Evolutionary conservation across 2,329 filamentous ascomycete genomes (phyloP).

Genomic region (Xylariaceae sp.): DNA sequence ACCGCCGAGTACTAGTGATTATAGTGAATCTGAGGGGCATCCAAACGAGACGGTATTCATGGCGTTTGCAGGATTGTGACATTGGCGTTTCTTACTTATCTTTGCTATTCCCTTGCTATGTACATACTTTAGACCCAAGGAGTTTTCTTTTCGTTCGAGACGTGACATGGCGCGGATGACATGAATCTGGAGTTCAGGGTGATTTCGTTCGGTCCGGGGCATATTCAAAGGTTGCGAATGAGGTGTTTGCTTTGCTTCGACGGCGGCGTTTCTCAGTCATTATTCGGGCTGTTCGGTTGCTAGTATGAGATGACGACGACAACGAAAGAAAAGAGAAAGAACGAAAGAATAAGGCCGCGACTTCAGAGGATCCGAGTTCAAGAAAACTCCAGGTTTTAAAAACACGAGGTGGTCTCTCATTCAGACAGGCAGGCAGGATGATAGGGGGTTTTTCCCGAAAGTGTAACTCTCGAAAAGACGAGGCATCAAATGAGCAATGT

Average conservation of each 20-base stretch:
- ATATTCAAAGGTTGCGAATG: conserved; percentile 1
- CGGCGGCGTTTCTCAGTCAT: not conserved
- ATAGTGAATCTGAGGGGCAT: not conserved
- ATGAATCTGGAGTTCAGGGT: conserved; percentile 9
- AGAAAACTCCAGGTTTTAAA: not conserved
- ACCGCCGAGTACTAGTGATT: not conserved
- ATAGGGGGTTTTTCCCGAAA: no score
- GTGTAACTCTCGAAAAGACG: no score
- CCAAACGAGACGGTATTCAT: not conserved
- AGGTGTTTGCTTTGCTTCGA: not conserved
- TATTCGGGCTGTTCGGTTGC: not conserved
- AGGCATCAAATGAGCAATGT: no score
- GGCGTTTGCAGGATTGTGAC: conserved; percentile 4
- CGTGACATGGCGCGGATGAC: conserved; percentile 2
- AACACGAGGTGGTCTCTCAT: not conserved
- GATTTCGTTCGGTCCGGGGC: not conserved
- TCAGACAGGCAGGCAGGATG: not conserved
- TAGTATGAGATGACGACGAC: not conserved
- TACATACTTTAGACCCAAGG: conserved; percentile 3
- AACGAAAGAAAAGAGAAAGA: no score
- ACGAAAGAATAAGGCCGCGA: no score
- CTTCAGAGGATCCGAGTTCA: not conserved
- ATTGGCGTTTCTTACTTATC: not conserved
- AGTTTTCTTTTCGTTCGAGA: not conserved
- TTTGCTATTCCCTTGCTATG: not conserved